phyloP scores from a whole-genome alignment of 2,329 filamentous ascomycete species.

The Aspergillus floridensis region DNA sequence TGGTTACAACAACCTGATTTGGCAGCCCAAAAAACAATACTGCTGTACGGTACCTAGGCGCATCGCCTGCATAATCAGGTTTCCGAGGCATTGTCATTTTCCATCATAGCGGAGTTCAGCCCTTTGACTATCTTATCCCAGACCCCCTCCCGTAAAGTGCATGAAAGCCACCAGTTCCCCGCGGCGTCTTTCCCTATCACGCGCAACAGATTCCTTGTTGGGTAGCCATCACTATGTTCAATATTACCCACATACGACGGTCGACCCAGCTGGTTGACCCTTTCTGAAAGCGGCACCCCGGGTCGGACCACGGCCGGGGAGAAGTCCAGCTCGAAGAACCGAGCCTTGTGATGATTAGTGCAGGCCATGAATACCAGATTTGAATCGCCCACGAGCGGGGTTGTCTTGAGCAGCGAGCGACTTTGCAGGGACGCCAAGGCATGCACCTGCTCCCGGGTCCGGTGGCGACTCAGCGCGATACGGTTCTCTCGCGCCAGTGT shows the following conservation, averaged over 20 bases:
- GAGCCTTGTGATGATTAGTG: conserved; percentile 43
- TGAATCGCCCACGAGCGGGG: conserved; percentile 34
- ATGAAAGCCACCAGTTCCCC: conserved; percentile 35
- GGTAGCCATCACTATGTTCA: neutral
- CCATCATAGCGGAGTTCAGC: neutral
- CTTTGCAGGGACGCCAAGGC: conserved; percentile 14
- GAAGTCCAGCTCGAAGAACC: conserved; percentile 42
- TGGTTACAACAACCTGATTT: too few relatives aligned
- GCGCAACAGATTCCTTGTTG: conserved; percentile 17
- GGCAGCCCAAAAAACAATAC: too few relatives aligned
- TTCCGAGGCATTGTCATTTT: neutral
- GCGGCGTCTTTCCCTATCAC: conserved; percentile 33
- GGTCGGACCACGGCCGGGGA: conserved; percentile 21
- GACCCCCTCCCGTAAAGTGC: conserved; percentile 17
- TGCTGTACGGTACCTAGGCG: too few relatives aligned
- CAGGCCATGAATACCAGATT: conserved; percentile 34
- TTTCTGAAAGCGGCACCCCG: neutral
- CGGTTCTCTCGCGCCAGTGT: conserved; percentile 14
- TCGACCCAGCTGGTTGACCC: conserved; percentile 8
- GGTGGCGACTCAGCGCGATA: conserved; percentile 16
- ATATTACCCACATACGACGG: conserved; percentile 14
- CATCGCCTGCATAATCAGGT: too few relatives aligned
- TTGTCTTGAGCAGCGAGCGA: conserved; percentile 5
- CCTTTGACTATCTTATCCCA: conserved; percentile 17
- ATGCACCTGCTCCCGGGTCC: conserved; percentile 20